A percentile compares a stretch with the other conserved stretches of the same genome.
These are phyloP conservation scores for Candida frijolesensis DNA, from an alignment of 1,139 yeast genomes.

Conservation along the genomic window DNA sequence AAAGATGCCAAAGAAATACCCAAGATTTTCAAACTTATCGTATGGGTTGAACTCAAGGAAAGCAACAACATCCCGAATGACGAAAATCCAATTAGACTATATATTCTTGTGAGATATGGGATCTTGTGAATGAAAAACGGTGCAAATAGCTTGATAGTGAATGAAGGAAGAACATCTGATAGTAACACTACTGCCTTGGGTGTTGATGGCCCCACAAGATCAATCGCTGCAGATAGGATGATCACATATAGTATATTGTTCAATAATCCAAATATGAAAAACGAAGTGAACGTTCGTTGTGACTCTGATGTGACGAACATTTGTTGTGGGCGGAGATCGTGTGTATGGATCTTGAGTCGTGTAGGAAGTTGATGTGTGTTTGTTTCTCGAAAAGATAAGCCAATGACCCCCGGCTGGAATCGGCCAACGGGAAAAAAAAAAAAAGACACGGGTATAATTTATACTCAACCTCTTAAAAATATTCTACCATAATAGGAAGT, in stretches of 20 bases:
- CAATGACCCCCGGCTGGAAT: too few relatives aligned
- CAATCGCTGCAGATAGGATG: slow-evolving; percentile 88
- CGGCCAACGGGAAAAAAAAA: too few relatives aligned
- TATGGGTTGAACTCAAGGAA: slow-evolving; percentile 40
- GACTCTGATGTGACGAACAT: slow-evolving; percentile 6
- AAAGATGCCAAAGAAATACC: slow-evolving; percentile 84
- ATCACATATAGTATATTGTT: slow-evolving; percentile 92
- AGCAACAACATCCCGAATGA: slow-evolving; percentile 76
- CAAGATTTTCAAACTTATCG: slow-evolving; percentile 43
- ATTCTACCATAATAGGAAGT: too few relatives aligned
- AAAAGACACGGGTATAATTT: too few relatives aligned
- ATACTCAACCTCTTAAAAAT: too few relatives aligned
- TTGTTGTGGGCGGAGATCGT: too few relatives aligned
- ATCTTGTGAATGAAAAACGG: slow-evolving; percentile 78
- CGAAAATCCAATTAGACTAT: slow-evolving; percentile 59
- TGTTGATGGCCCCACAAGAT: slow-evolving; percentile 76
- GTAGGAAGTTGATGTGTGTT: too few relatives aligned
- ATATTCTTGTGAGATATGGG: slow-evolving; percentile 59
- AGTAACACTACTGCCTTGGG: slow-evolving; percentile 87
- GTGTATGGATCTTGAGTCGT: too few relatives aligned
- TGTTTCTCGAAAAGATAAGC: too few relatives aligned
- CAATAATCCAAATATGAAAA: slow-evolving; percentile 83
- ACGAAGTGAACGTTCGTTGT: slow-evolving; percentile 47
- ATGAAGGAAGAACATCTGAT: slow-evolving; percentile 87
- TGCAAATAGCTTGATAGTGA: slow-evolving; percentile 66